Conservation (phyloP, 129 eudicot genomes). For the Daucus carota region DH1_v3.0 NC_030388.2:10338001-10338500, state of each 20-base stretch:
- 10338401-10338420: conserved; percentile 34
- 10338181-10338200: neutral
- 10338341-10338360: neutral
- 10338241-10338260: neutral
- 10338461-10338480: conserved; percentile 68
- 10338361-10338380: conserved; percentile 8
- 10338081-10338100: neutral
- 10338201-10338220: neutral
- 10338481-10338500: conserved; percentile 95
- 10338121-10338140: neutral
- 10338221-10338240: neutral
- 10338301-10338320: neutral
- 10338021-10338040: neutral
- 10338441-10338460: conserved; percentile 41
- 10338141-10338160: neutral
- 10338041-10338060: neutral
- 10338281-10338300: neutral
- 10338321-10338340: neutral
- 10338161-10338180: neutral
- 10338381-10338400: neutral
- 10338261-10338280: neutral
- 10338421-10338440: conserved; percentile 36
- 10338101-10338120: neutral
- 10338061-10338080: neutral
- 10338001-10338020: neutral